Percentiles rank a stretch among this genome's conserved stretches.
Conservation (phyloP, 2,329 filamentous ascomycete genomes). For the Beauveria pseudobassiana region DNA sequence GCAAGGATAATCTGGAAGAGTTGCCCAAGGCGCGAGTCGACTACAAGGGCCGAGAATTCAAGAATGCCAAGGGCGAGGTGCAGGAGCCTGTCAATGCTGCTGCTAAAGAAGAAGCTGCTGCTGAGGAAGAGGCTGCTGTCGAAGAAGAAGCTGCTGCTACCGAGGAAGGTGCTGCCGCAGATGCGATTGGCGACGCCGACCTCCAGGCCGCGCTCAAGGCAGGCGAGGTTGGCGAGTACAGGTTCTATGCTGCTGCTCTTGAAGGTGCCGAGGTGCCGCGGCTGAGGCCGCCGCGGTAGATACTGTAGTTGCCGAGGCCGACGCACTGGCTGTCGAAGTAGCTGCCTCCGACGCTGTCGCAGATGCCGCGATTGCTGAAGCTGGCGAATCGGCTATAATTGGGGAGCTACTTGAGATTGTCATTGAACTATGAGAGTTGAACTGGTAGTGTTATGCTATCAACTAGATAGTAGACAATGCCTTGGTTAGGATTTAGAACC, state of each 20-base stretch:
- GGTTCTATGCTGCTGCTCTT: not conserved
- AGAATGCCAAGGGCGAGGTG: not conserved
- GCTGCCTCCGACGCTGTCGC: not conserved
- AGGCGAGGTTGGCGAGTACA: not conserved
- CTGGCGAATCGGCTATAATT: not conserved
- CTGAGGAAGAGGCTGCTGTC: not conserved
- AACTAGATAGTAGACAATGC: not conserved
- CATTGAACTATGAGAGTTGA: not conserved
- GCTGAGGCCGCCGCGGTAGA: not conserved
- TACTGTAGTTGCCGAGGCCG: not conserved
- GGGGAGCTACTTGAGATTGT: not conserved
- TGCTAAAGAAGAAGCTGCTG: not conserved
- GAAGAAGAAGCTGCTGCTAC: not conserved
- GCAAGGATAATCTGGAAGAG: not conserved
- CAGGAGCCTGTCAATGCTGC: not conserved
- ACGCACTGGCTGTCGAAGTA: not conserved
- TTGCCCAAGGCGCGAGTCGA: not conserved
- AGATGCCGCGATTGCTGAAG: not conserved
- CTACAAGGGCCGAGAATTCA: not conserved
- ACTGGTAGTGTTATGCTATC: not conserved
- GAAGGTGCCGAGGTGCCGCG: not conserved
- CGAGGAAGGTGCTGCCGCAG: not conserved
- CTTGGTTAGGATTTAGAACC: not conserved
- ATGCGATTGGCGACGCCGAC: not conserved
- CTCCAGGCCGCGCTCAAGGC: not conserved